phyloP scores from a whole-genome alignment of 2,329 filamentous ascomycete species.

The Aureobasidium sp. region DNA sequence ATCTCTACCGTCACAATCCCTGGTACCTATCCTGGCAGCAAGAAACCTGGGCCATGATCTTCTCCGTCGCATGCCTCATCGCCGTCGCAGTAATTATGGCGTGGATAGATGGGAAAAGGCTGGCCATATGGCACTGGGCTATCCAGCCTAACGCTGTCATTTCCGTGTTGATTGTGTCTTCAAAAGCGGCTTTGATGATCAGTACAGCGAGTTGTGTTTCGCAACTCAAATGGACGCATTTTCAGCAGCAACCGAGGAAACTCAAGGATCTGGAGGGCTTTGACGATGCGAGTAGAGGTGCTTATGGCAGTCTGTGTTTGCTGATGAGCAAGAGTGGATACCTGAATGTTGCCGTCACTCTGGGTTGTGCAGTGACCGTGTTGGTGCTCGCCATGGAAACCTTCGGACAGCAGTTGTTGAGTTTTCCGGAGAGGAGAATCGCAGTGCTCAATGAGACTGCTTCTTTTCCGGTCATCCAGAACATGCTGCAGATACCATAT shows the following conservation, averaged over 20 bases:
- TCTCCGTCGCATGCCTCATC: background rate
- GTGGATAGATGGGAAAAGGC: background rate
- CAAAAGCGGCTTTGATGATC: conserved; percentile 4
- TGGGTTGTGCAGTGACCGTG: background rate
- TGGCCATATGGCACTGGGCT: conserved; percentile 7
- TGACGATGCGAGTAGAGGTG: conserved; percentile 2
- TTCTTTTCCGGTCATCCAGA: background rate
- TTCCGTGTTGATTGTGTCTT: background rate
- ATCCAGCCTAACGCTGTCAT: conserved; percentile 2
- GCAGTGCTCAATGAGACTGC: background rate
- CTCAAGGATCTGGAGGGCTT: background rate
- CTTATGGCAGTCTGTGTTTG: background rate
- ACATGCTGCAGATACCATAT: background rate
- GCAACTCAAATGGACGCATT: background rate
- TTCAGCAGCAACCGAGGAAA: background rate
- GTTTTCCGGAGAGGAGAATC: background rate
- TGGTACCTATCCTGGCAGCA: conserved; percentile 3
- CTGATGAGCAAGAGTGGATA: background rate
- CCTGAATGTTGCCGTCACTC: background rate
- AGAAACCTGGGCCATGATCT: conserved; percentile 12
- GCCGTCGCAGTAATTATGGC: background rate
- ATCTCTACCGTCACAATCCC: background rate
- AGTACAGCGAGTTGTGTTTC: background rate
- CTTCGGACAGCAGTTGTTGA: background rate
- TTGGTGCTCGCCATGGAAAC: conserved; percentile 2